Evolutionary conservation across 331 rosid species (phyloP).

Genomic region (Acacia pycnantha): DNA sequence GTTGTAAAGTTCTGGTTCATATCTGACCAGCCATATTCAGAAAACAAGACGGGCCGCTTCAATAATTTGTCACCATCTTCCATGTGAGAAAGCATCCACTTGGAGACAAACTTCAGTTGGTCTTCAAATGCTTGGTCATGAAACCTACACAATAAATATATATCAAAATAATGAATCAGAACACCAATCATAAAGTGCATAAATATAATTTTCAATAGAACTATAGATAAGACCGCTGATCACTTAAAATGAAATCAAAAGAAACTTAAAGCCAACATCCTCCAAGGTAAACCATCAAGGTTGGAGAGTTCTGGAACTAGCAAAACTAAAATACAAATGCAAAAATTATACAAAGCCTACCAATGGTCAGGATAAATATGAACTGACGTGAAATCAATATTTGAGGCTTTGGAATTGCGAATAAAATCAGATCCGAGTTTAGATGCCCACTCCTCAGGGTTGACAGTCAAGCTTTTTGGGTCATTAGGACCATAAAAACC

Average conservation of each 20-base stretch:
- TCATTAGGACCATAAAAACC: conserved; percentile 95
- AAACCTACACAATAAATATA: conserved; percentile 52
- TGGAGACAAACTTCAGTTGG: conserved; percentile 66
- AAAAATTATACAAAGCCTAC: conserved; percentile 46
- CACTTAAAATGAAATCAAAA: conserved; percentile 2
- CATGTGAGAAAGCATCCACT: conserved; percentile 97
- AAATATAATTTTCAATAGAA: conserved; percentile 14
- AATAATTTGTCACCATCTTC: conserved; percentile 81
- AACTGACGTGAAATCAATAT: conserved; percentile 84
- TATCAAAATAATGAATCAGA: neutral
- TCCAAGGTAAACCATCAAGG: neutral
- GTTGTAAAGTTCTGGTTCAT: conserved; percentile 51
- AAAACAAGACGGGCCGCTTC: conserved; percentile 83
- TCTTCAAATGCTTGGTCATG: conserved; percentile 62
- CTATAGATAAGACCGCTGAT: neutral
- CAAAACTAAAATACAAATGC: neutral
- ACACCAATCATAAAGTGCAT: neutral
- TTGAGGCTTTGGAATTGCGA: conserved; percentile 67
- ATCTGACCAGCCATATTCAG: conserved; percentile 82
- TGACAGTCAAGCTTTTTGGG: conserved; percentile 64
- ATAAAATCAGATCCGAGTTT: conserved; percentile 87
- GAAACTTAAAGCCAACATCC: conserved; percentile 2
- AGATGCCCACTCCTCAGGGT: conserved; percentile 97
- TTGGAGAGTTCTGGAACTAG: neutral
- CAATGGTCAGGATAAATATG: conserved; percentile 97